Conservation (phyloP, 2,329 filamentous ascomycete genomes). For the Curvularia lunata region DNA sequence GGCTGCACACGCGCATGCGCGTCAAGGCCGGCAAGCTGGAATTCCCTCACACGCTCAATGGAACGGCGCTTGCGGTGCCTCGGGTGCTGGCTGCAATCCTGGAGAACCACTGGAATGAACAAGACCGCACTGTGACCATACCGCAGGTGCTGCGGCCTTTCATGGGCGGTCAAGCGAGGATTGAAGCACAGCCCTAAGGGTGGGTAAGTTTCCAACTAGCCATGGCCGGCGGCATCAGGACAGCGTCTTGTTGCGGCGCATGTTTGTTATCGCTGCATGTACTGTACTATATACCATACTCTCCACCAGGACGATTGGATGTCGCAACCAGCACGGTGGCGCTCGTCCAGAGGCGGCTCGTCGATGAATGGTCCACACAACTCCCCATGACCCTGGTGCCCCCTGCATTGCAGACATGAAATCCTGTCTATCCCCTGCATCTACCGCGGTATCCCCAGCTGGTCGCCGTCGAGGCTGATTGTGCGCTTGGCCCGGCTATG, state of each 20-base stretch:
- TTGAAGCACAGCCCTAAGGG: conserved; percentile 32
- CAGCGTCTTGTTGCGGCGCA: neutral
- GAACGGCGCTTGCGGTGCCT: conserved; percentile 90
- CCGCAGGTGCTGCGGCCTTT: conserved; percentile 80
- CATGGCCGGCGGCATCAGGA: neutral
- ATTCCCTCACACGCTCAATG: conserved; percentile 92
- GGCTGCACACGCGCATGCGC: conserved; percentile 77
- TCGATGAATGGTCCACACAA: conserved; percentile 5
- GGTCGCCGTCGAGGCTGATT: conserved; percentile 36
- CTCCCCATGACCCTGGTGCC: conserved; percentile 9
- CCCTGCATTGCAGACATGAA: conserved; percentile 18
- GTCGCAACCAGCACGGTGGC: neutral
- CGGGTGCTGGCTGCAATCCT: conserved; percentile 86
- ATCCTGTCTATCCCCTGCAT: conserved; percentile 27
- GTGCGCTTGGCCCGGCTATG: conserved; percentile 37
- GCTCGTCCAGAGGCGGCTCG: conserved; percentile 2
- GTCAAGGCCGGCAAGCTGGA: conserved; percentile 59
- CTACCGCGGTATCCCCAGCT: conserved; percentile 22
- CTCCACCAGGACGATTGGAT: conserved; percentile 12
- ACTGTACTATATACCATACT: conserved; percentile 8
- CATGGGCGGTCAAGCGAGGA: conserved; percentile 68
- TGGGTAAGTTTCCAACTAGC: conserved; percentile 9
- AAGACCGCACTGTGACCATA: conserved; percentile 69
- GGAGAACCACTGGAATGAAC: conserved; percentile 87
- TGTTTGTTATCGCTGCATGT: conserved; percentile 8